Conservation (phyloP, 2,329 filamentous ascomycete genomes). For the Fusarium bulbicola region DNA sequence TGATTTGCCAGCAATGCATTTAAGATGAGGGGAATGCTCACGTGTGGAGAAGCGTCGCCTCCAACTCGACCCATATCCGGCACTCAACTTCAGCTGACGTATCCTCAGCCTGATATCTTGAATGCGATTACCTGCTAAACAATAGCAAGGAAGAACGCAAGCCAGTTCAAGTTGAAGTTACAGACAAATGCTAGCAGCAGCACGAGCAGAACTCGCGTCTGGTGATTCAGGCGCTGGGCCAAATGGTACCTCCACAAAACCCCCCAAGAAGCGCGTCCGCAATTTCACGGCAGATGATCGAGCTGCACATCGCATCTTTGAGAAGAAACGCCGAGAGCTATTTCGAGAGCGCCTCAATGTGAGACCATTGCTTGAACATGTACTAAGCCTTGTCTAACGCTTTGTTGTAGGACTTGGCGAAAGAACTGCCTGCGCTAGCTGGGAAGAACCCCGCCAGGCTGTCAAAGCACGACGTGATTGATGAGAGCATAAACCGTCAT, state of each 20-base stretch:
- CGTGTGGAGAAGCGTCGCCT: background rate
- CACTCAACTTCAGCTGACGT: background rate
- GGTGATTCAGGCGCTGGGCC: background rate
- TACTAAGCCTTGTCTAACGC: background rate
- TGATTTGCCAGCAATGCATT: background rate
- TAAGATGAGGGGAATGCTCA: background rate
- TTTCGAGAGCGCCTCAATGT: slow-evolving; percentile 52
- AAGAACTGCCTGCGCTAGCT: slow-evolving; percentile 46
- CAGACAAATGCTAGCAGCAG: slow-evolving; percentile 7
- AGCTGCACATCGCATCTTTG: slow-evolving; percentile 52
- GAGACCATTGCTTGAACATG: background rate
- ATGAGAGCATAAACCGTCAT: slow-evolving; percentile 48
- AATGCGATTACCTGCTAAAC: background rate
- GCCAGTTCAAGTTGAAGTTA: fast-evolving
- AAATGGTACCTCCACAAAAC: slow-evolving; percentile 3
- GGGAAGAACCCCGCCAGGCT: slow-evolving; percentile 48
- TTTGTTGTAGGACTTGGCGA: slow-evolving; percentile 47
- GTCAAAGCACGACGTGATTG: slow-evolving; percentile 52
- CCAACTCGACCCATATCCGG: background rate
- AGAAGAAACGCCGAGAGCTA: slow-evolving; percentile 52
- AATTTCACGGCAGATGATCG: slow-evolving; percentile 54
- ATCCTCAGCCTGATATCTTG: background rate
- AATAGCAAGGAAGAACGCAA: background rate
- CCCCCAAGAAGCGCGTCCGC: slow-evolving; percentile 47
- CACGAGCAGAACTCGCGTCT: slow-evolving; percentile 6